Evolutionary conservation across 2,329 filamentous ascomycete species (phyloP), one percentile per base, ranked within the genome.

Genomic region (Aureobasidium zeae): DNA sequence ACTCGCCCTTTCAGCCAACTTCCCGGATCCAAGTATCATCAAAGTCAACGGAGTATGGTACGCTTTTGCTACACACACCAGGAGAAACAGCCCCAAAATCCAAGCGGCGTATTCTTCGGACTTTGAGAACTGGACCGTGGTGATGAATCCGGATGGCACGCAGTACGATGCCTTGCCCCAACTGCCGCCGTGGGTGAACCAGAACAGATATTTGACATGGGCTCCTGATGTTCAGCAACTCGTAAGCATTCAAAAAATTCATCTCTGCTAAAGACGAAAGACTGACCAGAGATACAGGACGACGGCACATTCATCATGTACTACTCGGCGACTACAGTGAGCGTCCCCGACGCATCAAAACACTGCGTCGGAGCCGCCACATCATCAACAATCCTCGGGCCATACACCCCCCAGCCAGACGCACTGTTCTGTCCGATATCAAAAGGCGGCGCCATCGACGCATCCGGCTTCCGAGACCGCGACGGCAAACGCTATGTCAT

Each of bases 201-300:
- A 72, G 22, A 70, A 64, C 3, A 68, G 69, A 2, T 56, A 57
- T 3, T 68, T 75, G 45, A 73, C 72, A 19, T 81, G 76, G 76
- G 77, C 77, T 0, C 78, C 77, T 8, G 76, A 80, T 53, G 73
- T 81, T 5, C 63, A 69, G 10, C 60, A 58, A 44, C 59, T 77
- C 21, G 56, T 49, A 43, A 44, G 49, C 47, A 15, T 22, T 13
- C 13, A 13, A n/a, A n/a, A n/a, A n/a, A n/a, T n/a, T n/a, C n/a
- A n/a, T n/a, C n/a, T n/a, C n/a, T n/a, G n/a, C n/a, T n/a, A n/a
- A n/a, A n/a, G n/a, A n/a, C n/a, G n/a, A n/a, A n/a, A n/a, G n/a
- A 30, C 20, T 39, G 11, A 37, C 12, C 11, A n/a, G 9, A 12
- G 10, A n/a, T 20, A n/a, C 20, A 41, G 43, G 48, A 53, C 32